phyloP scores from a whole-genome alignment of 306 rosid genomes.

The Senna tora region DNA sequence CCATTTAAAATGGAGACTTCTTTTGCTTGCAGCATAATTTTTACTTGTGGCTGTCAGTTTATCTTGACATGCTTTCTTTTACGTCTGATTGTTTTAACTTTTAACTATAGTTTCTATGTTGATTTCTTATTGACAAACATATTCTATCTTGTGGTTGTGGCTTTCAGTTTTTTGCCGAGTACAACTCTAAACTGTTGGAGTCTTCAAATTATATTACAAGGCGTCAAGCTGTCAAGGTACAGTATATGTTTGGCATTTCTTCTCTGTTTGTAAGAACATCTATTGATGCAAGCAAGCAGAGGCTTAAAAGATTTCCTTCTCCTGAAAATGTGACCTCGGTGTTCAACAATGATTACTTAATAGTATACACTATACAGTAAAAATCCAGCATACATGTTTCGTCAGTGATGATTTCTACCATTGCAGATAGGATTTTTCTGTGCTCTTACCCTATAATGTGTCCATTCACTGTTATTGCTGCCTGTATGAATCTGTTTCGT shows the following conservation, averaged over 20 bases:
- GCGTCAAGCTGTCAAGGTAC: constrained; percentile 94
- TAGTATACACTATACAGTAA: neutral
- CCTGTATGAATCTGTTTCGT: constrained; percentile 10
- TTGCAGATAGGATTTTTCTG: constrained; percentile 4
- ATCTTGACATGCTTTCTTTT: constrained; percentile 22
- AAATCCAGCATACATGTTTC: neutral
- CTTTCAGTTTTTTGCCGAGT: constrained; percentile 81
- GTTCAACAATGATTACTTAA: constrained; percentile 10
- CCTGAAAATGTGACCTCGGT: constrained; percentile 16
- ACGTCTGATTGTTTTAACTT: neutral
- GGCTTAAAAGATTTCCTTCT: constrained; percentile 5
- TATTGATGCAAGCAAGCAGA: constrained; percentile 13
- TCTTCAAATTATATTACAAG: constrained; percentile 89
- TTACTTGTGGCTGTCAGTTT: neutral
- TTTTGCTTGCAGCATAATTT: neutral
- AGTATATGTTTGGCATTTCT: constrained; percentile 28
- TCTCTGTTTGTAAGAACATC: constrained; percentile 18
- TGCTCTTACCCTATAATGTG: constrained; percentile 6
- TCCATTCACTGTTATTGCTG: neutral
- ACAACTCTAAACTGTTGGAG: constrained; percentile 83
- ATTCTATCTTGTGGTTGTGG: constrained; percentile 23
- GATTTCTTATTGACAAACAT: constrained; percentile 21
- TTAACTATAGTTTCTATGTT: neutral
- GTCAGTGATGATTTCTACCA: neutral
- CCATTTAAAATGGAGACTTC: neutral